These are phyloP conservation scores for Pythium aristosporum DNA, from an alignment of 352 stramenopile species.

Conservation along the genomic window DNA sequence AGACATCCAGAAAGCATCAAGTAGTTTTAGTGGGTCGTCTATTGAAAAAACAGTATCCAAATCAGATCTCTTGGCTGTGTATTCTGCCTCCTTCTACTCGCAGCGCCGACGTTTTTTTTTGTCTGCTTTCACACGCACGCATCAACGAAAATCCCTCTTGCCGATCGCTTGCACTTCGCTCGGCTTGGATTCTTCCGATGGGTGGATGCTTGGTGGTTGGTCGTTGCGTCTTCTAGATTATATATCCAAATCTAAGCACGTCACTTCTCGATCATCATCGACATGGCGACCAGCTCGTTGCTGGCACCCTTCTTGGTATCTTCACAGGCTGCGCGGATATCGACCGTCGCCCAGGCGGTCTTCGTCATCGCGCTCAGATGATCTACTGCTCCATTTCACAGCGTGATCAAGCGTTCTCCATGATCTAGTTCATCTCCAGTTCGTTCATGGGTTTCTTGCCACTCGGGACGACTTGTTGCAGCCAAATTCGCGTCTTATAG, in stretches of 20 bases:
- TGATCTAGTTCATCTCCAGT: slow-evolving; percentile 51
- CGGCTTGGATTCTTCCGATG: background rate
- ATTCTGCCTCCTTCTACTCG: slow-evolving; percentile 9
- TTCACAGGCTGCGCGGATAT: slow-evolving; percentile 1
- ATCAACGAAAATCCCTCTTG: background rate
- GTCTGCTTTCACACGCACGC: background rate
- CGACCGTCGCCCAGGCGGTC: background rate
- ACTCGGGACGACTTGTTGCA: slow-evolving; percentile 92
- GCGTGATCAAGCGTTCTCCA: background rate
- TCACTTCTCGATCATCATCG: slow-evolving; percentile 5
- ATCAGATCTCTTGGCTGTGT: background rate
- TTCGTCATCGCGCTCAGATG: background rate
- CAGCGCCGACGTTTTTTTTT: background rate
- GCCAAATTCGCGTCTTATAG: slow-evolving; percentile 99
- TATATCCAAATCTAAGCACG: slow-evolving; percentile 30
- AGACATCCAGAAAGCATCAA: background rate
- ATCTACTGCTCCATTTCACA: background rate
- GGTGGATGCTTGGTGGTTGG: background rate
- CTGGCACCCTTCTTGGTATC: background rate
- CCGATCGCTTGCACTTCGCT: background rate
- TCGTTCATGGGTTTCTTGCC: slow-evolving; percentile 70
- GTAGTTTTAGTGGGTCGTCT: slow-evolving; percentile 18
- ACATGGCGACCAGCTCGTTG: slow-evolving; percentile 3
- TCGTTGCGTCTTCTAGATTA: slow-evolving; percentile 19
- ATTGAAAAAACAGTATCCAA: slow-evolving; percentile 22